A percentile compares a stretch with the other conserved stretches of the same genome.
Evolutionary conservation across 169 alveolate species (phyloP).

Genomic region (Eimeria mitis): DNA sequence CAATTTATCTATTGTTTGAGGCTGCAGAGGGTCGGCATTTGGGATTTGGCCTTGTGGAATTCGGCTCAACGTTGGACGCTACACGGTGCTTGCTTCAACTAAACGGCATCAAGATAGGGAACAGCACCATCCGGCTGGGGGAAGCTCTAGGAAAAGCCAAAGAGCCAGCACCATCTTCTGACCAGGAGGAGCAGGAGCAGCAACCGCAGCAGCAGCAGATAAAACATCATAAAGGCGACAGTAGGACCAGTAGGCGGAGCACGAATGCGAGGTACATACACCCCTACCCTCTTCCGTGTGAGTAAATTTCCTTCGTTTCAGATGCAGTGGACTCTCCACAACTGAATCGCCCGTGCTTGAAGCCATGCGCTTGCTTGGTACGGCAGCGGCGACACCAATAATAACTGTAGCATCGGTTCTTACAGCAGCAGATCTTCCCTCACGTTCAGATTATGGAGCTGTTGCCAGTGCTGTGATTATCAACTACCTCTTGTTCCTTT

Average conservation of each 20-base stretch:
- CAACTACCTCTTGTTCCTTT: background rate
- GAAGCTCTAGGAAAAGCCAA: conserved; percentile 72
- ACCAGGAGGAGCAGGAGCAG: conserved; percentile 13
- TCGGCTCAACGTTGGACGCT: conserved; percentile 73
- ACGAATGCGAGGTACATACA: conserved; percentile 30
- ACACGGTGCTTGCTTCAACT: conserved; percentile 77
- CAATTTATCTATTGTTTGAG: background rate
- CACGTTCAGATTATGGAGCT: background rate
- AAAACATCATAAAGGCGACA: background rate
- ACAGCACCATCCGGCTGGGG: conserved; percentile 64
- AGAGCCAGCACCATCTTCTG: background rate
- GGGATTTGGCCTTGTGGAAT: conserved; percentile 68
- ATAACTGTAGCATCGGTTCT: background rate
- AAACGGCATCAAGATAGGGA: conserved; percentile 72
- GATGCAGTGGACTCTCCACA: background rate
- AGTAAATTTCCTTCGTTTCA: background rate
- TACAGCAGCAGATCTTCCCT: background rate
- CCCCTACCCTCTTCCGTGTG: conserved; percentile 63
- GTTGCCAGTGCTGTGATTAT: background rate
- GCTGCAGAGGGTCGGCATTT: conserved; percentile 80
- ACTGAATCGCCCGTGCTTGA: background rate
- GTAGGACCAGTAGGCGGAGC: background rate
- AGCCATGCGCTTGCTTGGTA: background rate
- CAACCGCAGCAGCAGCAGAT: conserved; percentile 7
- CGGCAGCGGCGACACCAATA: conserved; percentile 8